Percentiles rank a stretch among this genome's conserved stretches.
Conservation (phyloP, 805 yeast genomes). For the Hanseniaspora clermontiae region DNA sequence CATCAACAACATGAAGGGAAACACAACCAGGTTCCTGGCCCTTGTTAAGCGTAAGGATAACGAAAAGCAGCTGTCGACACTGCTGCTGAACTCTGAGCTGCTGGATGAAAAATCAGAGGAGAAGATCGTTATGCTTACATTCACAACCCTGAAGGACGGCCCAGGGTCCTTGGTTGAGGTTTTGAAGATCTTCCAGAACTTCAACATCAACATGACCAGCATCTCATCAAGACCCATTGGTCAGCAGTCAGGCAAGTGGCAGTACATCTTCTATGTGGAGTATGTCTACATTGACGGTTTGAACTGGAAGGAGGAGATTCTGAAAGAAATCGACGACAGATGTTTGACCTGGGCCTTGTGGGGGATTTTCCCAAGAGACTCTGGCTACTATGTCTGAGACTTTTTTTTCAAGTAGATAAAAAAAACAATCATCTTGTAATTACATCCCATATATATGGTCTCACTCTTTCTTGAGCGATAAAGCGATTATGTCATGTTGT, state of each 20-base stretch:
- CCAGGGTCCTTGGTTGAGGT: conserved; percentile 68
- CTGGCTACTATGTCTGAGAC: conserved; percentile 26
- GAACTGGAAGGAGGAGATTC: conserved; percentile 28
- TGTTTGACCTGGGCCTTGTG: conserved; percentile 44
- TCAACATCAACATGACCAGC: conserved; percentile 51
- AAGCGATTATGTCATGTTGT: no score
- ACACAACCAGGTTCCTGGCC: conserved; percentile 76
- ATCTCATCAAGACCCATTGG: conserved; percentile 67
- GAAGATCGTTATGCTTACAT: conserved; percentile 44
- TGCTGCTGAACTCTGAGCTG: background rate
- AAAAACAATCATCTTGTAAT: background rate
- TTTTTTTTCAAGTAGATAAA: background rate
- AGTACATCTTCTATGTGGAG: conserved; percentile 71
- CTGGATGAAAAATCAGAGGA: background rate
- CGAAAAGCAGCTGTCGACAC: background rate
- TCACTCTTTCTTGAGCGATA: no score
- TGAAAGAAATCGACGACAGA: conserved; percentile 30
- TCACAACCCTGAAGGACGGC: conserved; percentile 49
- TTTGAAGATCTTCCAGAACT: conserved; percentile 41
- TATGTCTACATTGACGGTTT: conserved; percentile 28
- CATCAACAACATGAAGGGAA: conserved; percentile 61
- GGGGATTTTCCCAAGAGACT: conserved; percentile 44
- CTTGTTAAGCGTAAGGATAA: conserved; percentile 26
- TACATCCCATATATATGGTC: background rate
- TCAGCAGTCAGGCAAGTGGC: conserved; percentile 40